Evolutionary conservation across 371 early-diverging fungal genomes (phyloP).

Genomic region (Mucor sp.): DNA sequence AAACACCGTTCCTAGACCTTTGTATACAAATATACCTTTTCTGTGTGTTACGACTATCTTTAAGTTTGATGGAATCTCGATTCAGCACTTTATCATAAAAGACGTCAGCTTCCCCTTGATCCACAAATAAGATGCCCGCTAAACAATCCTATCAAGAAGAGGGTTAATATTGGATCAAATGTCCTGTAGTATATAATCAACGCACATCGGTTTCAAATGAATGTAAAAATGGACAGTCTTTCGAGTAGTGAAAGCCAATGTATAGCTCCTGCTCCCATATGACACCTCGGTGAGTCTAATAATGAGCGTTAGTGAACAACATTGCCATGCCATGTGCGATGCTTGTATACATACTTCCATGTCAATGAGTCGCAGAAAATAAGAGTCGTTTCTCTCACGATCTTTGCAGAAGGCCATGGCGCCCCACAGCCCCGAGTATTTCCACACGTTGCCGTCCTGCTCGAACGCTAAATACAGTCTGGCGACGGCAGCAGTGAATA

Average conservation of each 20-base stretch:
- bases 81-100: conserved; percentile 69
- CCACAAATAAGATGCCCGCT: conserved; percentile 82
- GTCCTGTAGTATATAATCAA: not conserved
- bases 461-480: conserved; percentile 75
- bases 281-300: conserved; percentile 36
- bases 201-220: conserved; percentile 83
- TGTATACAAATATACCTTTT: conserved; percentile 11
- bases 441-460: conserved; percentile 63
- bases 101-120: conserved; percentile 73
- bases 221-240: conserved; percentile 79
- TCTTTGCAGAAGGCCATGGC: conserved; percentile 74
- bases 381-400: conserved; percentile 50
- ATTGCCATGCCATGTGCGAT: not conserved
- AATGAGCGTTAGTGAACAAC: not conserved
- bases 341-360: conserved; percentile 48
- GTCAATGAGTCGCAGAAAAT: conserved; percentile 74
- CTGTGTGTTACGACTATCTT: conserved; percentile 29
- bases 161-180: not conserved
- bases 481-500: conserved; percentile 79
- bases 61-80: conserved; percentile 46
- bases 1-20: no score
- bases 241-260: conserved; percentile 68
- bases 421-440: conserved; percentile 72
- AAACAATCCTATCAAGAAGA: conserved; percentile 56
- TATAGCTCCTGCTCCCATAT: conserved; percentile 85